Evolutionary conservation across 768 basidiomycete genomes (phyloP).

Genomic region (Strobilomyces echinocephalus): DNA sequence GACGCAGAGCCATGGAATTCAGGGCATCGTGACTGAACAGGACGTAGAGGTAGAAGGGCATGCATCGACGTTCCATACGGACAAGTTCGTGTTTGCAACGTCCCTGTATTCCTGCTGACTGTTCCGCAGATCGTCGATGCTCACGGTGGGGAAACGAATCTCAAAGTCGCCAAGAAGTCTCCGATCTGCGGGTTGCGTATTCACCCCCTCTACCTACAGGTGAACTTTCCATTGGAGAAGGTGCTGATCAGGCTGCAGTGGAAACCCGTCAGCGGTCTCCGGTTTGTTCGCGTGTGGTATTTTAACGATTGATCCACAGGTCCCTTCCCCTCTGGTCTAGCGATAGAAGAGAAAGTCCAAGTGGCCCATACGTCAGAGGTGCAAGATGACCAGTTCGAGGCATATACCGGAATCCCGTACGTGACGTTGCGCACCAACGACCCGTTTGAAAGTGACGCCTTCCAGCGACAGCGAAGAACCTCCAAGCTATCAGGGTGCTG

Average conservation of each 20-base stretch:
- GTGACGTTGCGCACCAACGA: neutral
- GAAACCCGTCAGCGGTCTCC: neutral
- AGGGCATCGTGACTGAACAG: neutral
- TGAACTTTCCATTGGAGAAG: neutral
- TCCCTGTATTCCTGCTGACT: neutral
- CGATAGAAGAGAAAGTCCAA: neutral
- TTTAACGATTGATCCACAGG: neutral
- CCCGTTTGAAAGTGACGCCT: neutral
- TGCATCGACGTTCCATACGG: neutral
- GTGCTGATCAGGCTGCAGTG: too few relatives aligned
- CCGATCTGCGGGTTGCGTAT: too few relatives aligned
- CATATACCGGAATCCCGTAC: slow-evolving; percentile 1
- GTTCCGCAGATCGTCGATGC: neutral
- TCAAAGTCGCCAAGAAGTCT: too few relatives aligned
- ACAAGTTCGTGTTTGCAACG: neutral
- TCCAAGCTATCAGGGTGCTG: slow-evolving; percentile 13
- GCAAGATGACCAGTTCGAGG: too few relatives aligned
- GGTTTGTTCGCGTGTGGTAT: neutral
- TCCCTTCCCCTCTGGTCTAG: neutral
- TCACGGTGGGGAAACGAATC: neutral
- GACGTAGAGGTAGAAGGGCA: neutral
- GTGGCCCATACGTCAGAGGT: too few relatives aligned
- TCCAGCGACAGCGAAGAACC: neutral
- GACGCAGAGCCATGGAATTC: neutral
- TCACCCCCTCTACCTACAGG: too few relatives aligned